Base-by-base conservation (phyloP, 441 rosid genomes). In the Euphorbia celastroides region DNA sequence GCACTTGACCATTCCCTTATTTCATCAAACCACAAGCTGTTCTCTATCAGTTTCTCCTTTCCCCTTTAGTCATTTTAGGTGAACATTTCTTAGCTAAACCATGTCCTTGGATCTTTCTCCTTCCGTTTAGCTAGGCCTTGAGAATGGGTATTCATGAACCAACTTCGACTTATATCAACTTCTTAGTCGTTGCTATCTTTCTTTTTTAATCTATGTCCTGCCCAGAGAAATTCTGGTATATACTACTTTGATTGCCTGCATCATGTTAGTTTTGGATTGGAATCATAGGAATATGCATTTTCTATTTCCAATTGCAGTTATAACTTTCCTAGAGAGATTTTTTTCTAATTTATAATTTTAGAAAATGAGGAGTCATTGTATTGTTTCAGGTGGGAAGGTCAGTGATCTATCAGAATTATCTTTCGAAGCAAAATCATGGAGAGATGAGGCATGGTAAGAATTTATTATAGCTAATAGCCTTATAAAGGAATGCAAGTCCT, bases 371-470 rank as follows among this genome's bases (percentile, higher is more conserved):
- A 19, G 50, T 27, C 27, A 27, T 56, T 56, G 17, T 26, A 66
- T 55, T 13, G 41, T 68, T 65, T 70, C 83, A 85, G 93, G 77
- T 72, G 65, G 70, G 26, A 76, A 67, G 68, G 70, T 73, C 31
- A 70, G 70, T 28, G 83, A 80, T 79, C 63, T 75, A 36, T 71
- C 86, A 66, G 75, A 80, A 51, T 57, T 83, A 77, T 72, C 74
- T 65, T 88, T 83, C 62, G 93, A 88, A 78, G 90, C 90, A 58
- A 78, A 70, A 62, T 88, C 93, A 57, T 76, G 85, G 38, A 88
- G 82, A 82, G 93, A 88, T 65, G 70, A 75, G 65, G 90, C 90
- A 65, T 88, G 93, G 93, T 84, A 71, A 81, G 82, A 28, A 36
- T 67, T 32, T 12, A 44, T 44, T 2, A n/a, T 50, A 71, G 9